Conservation (phyloP, 1,284 basidiomycete genomes). For the Cutaneotrichosporon cavernicola region DNA sequence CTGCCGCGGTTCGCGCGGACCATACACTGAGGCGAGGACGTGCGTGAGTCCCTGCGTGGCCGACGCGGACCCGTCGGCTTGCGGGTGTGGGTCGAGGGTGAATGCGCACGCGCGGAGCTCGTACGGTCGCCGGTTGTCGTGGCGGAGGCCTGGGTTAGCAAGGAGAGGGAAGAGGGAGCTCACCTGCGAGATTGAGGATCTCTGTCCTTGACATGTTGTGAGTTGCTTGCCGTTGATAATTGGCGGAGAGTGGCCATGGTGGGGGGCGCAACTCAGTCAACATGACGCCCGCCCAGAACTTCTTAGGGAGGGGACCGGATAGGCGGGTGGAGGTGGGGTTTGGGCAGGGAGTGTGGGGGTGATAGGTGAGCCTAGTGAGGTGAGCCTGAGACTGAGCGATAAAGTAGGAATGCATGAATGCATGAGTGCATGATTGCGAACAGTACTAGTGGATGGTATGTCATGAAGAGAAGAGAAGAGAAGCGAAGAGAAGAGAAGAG, state of each 20-base stretch:
- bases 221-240: too few relatives aligned
- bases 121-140: slow-evolving; percentile 84
- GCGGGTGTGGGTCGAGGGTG: slow-evolving; percentile 69
- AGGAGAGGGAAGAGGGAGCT: not conserved
- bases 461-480: too few relatives aligned
- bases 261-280: not conserved
- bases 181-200: slow-evolving; percentile 29
- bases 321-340: not conserved
- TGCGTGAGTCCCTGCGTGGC: slow-evolving; percentile 87
- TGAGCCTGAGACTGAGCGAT: too few relatives aligned
- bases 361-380: too few relatives aligned
- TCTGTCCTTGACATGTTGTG: slow-evolving; percentile 22
- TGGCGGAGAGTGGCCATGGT: not conserved
- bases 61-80: slow-evolving; percentile 77
- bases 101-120: slow-evolving; percentile 83
- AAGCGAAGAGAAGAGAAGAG: too few relatives aligned
- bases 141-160: slow-evolving; percentile 59
- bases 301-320: not conserved
- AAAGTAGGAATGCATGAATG: too few relatives aligned
- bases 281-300: slow-evolving; percentile 1
- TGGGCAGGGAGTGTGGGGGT: not conserved
- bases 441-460: too few relatives aligned
- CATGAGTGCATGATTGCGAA: too few relatives aligned
- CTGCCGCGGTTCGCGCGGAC: slow-evolving; percentile 81
- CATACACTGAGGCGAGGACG: slow-evolving; percentile 82